Percentiles rank a stretch among this genome's conserved stretches.
These are phyloP conservation scores for Trichoderma endophyticum DNA, from an alignment of 2,329 filamentous ascomycete genomes.

Conservation along the genomic window DNA sequence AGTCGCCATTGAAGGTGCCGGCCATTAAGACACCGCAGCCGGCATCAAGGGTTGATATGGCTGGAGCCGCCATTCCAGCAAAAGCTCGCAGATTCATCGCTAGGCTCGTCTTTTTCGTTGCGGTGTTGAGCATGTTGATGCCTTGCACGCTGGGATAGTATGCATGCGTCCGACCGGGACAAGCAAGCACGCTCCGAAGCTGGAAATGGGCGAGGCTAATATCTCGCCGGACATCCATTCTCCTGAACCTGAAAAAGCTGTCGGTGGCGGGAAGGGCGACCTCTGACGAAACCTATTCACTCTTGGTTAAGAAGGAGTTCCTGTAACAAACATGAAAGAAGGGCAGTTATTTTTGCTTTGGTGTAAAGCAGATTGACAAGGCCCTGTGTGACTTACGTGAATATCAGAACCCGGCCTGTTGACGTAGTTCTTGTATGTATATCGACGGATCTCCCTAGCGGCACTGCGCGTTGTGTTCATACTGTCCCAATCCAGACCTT, in stretches of 20 bases:
- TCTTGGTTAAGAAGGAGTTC: neutral
- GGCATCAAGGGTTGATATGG: slow-evolving; percentile 51
- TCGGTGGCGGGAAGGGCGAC: slow-evolving; percentile 37
- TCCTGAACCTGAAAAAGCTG: slow-evolving; percentile 57
- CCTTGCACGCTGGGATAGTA: slow-evolving; percentile 54
- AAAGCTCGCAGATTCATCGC: slow-evolving; percentile 44
- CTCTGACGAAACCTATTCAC: slow-evolving; percentile 16
- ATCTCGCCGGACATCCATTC: slow-evolving; percentile 53
- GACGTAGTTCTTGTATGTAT: slow-evolving; percentile 57
- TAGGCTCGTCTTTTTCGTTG: slow-evolving; percentile 43
- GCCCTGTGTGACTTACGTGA: neutral
- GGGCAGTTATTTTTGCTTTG: neutral
- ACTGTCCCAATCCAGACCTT: slow-evolving; percentile 56
- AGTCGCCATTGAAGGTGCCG: slow-evolving; percentile 57
- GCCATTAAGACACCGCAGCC: slow-evolving; percentile 55
- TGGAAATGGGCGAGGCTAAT: slow-evolving; percentile 63
- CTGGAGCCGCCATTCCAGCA: slow-evolving; percentile 33
- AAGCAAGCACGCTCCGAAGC: slow-evolving; percentile 59
- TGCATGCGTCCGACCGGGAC: slow-evolving; percentile 51
- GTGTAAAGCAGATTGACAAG: neutral
- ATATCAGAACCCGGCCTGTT: slow-evolving; percentile 51
- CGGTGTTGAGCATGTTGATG: slow-evolving; percentile 52
- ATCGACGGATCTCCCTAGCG: slow-evolving; percentile 46
- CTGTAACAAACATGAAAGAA: neutral
- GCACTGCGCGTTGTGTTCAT: slow-evolving; percentile 49